phyloP scores from a whole-genome alignment of 345 rosid genomes.

The Brassica carinata region DNA sequence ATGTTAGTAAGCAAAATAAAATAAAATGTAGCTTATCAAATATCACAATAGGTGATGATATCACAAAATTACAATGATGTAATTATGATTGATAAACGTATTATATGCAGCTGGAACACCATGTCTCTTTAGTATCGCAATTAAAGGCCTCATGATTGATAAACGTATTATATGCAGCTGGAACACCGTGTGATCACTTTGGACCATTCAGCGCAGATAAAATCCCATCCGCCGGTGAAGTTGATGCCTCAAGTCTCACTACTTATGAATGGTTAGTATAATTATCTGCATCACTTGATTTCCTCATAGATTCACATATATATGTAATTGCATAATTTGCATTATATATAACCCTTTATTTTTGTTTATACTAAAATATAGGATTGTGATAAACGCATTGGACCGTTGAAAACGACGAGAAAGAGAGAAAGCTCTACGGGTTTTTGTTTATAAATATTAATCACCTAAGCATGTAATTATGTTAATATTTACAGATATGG shows the following conservation, averaged over 20 bases:
- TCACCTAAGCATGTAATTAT: constrained; percentile 29
- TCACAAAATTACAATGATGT: background rate
- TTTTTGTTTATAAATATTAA: constrained; percentile 29
- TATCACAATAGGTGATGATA: background rate
- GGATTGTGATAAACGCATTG: constrained; percentile 75
- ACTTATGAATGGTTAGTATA: constrained; percentile 60
- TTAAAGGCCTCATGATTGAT: background rate
- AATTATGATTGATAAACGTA: background rate
- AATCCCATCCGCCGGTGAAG: constrained; percentile 45
- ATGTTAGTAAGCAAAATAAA: too few relatives aligned
- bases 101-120: constrained; percentile 72
- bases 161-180: constrained; percentile 53
- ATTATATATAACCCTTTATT: background rate
- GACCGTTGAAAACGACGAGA: constrained; percentile 55
- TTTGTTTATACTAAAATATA: constrained; percentile 34
- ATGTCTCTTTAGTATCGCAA: constrained; percentile 1
- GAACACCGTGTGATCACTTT: constrained; percentile 50
- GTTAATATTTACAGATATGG: constrained; percentile 35
- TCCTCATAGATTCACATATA: background rate
- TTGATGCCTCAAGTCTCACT: constrained; percentile 56
- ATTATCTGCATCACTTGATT: background rate
- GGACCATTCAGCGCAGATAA: constrained; percentile 39
- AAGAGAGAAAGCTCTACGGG: background rate
- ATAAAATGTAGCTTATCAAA: background rate
- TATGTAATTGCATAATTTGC: background rate